Percentiles rank a stretch among this genome's conserved stretches.
Conservation (phyloP, 306 rosid species). For the Begonia loranthoides region DNA sequence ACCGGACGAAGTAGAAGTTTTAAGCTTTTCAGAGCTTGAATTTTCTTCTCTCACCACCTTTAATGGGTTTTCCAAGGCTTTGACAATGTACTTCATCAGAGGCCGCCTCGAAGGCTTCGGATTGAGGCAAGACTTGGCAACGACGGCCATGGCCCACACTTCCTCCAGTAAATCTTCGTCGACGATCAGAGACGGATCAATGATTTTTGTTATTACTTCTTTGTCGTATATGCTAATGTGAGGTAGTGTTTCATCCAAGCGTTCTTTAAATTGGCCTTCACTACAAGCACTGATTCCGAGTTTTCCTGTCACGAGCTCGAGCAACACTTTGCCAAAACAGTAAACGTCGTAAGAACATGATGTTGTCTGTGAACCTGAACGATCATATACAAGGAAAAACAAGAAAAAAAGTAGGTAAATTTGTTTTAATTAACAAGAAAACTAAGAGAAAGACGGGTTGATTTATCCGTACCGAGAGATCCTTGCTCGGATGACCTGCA, state of each 20-base stretch:
- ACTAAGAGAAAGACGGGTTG: not conserved
- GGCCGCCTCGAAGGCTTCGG: constrained; percentile 86
- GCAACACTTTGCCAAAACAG: constrained; percentile 92
- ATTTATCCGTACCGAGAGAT: constrained; percentile 53
- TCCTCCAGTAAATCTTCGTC: constrained; percentile 93
- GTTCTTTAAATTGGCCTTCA: constrained; percentile 41
- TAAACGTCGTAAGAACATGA: constrained; percentile 72
- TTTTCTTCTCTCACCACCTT: constrained; percentile 90
- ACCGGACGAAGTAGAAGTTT: constrained; percentile 80
- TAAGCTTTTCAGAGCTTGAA: constrained; percentile 57
- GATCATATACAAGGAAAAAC: constrained; percentile 5
- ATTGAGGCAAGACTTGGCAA: constrained; percentile 85
- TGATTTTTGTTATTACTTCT: constrained; percentile 62
- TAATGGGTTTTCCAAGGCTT: constrained; percentile 83
- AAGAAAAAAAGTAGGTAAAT: not conserved
- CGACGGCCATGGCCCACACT: constrained; percentile 95
- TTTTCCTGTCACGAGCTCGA: constrained; percentile 80
- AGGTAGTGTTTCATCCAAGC: constrained; percentile 49
- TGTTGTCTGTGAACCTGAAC: constrained; percentile 52
- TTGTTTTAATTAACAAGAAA: not conserved
- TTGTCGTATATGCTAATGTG: constrained; percentile 65
- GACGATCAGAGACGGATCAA: constrained; percentile 69
- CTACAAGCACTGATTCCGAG: constrained; percentile 62
- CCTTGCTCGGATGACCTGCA: constrained; percentile 71
- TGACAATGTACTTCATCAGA: constrained; percentile 67